Percentiles rank a stretch among this genome's conserved stretches.
phyloP scores from a whole-genome alignment of 2,329 filamentous ascomycete species.

The Lojkania enalia region DNA sequence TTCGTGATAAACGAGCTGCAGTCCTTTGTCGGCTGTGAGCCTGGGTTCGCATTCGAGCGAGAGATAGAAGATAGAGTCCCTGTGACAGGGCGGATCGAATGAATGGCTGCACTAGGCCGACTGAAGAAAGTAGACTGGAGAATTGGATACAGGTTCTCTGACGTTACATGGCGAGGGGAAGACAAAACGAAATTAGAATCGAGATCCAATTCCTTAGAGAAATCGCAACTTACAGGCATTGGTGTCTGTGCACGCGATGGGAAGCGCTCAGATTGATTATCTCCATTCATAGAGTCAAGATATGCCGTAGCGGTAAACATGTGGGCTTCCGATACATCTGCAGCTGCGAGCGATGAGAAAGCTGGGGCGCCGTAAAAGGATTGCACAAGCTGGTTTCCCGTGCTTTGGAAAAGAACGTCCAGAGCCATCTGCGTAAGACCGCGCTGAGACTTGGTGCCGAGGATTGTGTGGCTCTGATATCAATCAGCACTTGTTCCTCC shows the following conservation, averaged over 20 bases:
- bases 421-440: constrained; percentile 90
- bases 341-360: constrained; percentile 72
- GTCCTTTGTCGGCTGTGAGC: constrained; percentile 52
- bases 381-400: constrained; percentile 72
- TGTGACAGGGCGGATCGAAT: constrained; percentile 41
- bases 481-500: not conserved
- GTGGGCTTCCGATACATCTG: constrained; percentile 80
- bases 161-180: constrained; percentile 9
- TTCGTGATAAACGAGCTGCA: constrained; percentile 59
- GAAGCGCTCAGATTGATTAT: constrained; percentile 60
- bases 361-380: constrained; percentile 58
- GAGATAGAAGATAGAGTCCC: constrained; percentile 27
- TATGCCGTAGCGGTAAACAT: constrained; percentile 75
- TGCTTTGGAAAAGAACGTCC: constrained; percentile 84
- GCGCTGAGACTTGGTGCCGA: constrained; percentile 83
- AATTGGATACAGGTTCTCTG: constrained; percentile 26
- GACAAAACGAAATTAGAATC: constrained; percentile 18
- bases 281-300: constrained; percentile 76
- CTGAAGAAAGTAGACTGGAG: constrained; percentile 22
- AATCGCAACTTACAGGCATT: constrained; percentile 47
- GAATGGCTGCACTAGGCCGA: constrained; percentile 23
- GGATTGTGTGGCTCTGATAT: constrained; percentile 85
- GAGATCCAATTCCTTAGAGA: constrained; percentile 8
- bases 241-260: constrained; percentile 52
- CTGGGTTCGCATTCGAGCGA: constrained; percentile 29